Evolutionary conservation across 2,329 filamentous ascomycete species (phyloP), one percentile per base, ranked within the genome.

Genomic region (Ilyonectria sp.): DNA sequence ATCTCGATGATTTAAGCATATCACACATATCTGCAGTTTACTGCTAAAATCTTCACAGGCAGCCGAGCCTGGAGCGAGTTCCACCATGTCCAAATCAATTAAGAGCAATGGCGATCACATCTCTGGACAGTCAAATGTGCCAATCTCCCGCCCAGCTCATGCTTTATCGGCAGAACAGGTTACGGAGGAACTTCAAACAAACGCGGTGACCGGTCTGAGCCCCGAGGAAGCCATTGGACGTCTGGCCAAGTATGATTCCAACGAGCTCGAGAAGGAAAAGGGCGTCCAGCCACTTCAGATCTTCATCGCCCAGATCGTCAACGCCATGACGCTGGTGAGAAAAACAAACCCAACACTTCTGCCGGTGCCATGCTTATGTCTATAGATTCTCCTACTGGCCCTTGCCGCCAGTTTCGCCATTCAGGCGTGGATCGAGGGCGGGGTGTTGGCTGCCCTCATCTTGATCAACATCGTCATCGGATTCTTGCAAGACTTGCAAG

Each of bases 251-350:
- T 86, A 88, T 79, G 91, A 90, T 3, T 79, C 81, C 17, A 93
- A 93, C 70, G 87, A 92, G 65, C 85, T 93, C 11, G 89, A 90
- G 56, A 87, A 90, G 53, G 85, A 83, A 7, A 82, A 86, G 60
- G 87, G 87, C 9, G 90, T 93, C 23, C 87, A 87, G 63, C 85
- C 88, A 29, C 72, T 86, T 61, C 91, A 91, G 75, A 92, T 93
- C 67, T 80, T 93, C 23, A 82, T 92, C 55, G 84, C 86, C 37
- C 91, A 93, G 75, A 83, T 93, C 60, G 89, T 89, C 65, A 93
- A 93, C 78, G 90, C 90, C 15, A 88, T 93, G 87, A 92, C 89
- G 70, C 78, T 93, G 78, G 91, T 91, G 74, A 75, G 78, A 69
- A 26, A 26, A 26, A 26, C 1, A 26, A 26, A 26, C 6, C 26